Evolutionary conservation across 768 basidiomycete species (phyloP), one percentile per base, ranked within the genome.

Genomic region (Podaxis rugospora): DNA sequence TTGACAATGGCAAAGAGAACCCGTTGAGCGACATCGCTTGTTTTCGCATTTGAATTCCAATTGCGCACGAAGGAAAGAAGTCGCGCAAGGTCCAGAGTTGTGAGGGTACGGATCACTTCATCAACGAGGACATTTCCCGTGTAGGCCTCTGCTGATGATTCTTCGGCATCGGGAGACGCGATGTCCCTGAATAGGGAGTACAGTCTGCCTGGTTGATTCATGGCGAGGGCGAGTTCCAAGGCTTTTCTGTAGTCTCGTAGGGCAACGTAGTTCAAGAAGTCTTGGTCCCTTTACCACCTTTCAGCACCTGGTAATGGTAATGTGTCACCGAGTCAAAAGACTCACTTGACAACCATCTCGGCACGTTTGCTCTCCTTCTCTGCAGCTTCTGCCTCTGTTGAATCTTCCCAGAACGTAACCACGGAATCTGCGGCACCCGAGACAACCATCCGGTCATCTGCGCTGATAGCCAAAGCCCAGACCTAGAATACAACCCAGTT

Each of bases 371-470:
- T 74, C 67, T 90, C 89, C 69, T 86, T 89, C 71, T 93, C 89
- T 39, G 78, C 75, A 65, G 90, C 87, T 63, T 91, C 81, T 65
- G 91, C 87, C 69, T 90, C 91, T 0, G 95, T 97, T 63, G 89
- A 92, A 72, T 98, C 96, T 74, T 92, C 81, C 97, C 97, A 98
- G 70, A 99, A 90, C 2, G 93, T 98, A 61, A 97, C 85, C 7
- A 97, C 83, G 11, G 96, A 98, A 72, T 99, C 97, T 7, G 97
- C 97, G 5, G 93, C 95, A 13, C 92, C 97, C 21, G 95, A 95
- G 21, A 98, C 87, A 66, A 98, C 87, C 0, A 84, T 92, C 50
- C 78, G 80, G 68, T 94, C 94, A 69, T 98, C 92, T 6, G 77
- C 70, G 67, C 87, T 90, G 50, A 97, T 76, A 7, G 93, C 86